Evolutionary conservation across 1,284 basidiomycete species (phyloP), one percentile per base, ranked within the genome.

Genomic region (Austropuccinia psidii): DNA sequence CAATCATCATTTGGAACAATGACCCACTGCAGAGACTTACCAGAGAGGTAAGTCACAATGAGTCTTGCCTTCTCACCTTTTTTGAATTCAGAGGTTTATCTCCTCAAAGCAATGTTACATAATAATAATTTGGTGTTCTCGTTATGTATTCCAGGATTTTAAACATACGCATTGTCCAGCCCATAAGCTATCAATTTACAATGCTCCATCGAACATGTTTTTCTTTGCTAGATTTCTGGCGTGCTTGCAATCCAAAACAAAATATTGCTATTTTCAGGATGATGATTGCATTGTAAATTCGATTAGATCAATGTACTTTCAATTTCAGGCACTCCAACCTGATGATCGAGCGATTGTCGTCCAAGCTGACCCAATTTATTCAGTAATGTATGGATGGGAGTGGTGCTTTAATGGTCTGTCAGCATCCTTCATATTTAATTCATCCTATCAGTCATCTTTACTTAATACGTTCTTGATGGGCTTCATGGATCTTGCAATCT

Each of bases 251-350:
- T 66, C 78, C 3, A 11, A 49, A 0, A 78, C 78, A 74, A 74
- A 9, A 19, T 69, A 76, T 68, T 80, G 79, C 68, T 79, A 74
- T 75, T 78, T 79, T 74, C 78, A 79, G 60, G 78, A 80, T 76
- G 79, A 80, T 65, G 79, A 80, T 75, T 79, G 75, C 68, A 64
- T 80, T 43, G 76, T 80, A 13, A 75, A 60, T 21, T 75, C 77
- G 0, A 33, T 80, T 1, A 64, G 77, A 2, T 75, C 77, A 2
- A 68, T 77, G 31, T 79, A 80, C 73, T 35, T 74, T 33, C 75
- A 77, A 45, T 80, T 78, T 73, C 75, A 72, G 35, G 52, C 77
- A 8, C 76, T 78, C 35, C 76, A 76, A 9, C 57, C 76, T 27
- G 74, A 76, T 17, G 76, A 77, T 4, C 37, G 67, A 19, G 76